These are phyloP conservation scores for Lichtheimia hyalospora DNA, from an alignment of 371 early-diverging fungal genomes.

Conservation along the genomic window DNA sequence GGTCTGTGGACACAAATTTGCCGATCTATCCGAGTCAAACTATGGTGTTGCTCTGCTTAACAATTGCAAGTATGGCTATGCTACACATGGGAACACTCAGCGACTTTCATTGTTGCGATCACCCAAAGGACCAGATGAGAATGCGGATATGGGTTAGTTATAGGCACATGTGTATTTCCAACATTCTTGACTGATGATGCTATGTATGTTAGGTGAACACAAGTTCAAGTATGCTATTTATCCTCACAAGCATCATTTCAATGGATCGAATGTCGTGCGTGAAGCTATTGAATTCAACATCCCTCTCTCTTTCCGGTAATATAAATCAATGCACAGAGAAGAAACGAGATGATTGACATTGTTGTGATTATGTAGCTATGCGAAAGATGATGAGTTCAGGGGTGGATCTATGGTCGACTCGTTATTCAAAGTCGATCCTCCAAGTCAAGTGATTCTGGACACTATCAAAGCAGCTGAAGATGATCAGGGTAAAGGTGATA, in stretches of 20 bases:
- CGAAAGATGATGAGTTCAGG: constrained; percentile 1
- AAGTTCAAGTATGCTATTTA: constrained; percentile 88
- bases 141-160: constrained; percentile 55
- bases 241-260: constrained; percentile 82
- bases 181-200: too few relatives aligned
- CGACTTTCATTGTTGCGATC: constrained; percentile 82
- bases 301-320: constrained; percentile 66
- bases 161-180: too few relatives aligned
- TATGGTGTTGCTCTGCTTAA: constrained; percentile 94
- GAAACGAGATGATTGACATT: background rate
- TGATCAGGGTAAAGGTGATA: constrained; percentile 33
- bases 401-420: constrained; percentile 11
- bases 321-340: background rate
- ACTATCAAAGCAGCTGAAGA: constrained; percentile 90
- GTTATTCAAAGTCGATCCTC: constrained; percentile 28
- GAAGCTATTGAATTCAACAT: constrained; percentile 88
- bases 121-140: constrained; percentile 79
- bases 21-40: constrained; percentile 89
- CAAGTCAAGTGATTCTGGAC: constrained; percentile 77
- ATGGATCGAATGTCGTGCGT: constrained; percentile 78
- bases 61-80: constrained; percentile 91
- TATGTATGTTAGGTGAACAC: constrained; percentile 49
- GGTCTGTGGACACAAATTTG: constrained; percentile 91
- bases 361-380: background rate
- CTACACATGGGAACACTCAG: constrained; percentile 82